Evolutionary conservation across 2,329 filamentous ascomycete genomes (phyloP).

Genomic region (Pseudocercospora eumusae): DNA sequence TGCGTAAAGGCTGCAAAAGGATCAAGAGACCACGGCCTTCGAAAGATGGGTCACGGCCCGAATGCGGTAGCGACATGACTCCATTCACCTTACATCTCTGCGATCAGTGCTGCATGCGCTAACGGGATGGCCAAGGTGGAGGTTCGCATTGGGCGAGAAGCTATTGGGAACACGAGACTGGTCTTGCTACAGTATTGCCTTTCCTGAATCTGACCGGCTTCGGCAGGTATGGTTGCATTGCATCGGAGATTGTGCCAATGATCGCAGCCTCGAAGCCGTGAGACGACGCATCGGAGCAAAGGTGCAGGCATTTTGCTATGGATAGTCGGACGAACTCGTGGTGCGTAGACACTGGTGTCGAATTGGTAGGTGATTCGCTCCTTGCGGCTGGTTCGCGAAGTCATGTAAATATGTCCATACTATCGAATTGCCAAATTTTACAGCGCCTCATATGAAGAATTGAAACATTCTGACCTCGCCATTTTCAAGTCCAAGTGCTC

Average conservation of each 20-base stretch:
- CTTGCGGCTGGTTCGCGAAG: background rate
- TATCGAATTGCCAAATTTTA: background rate
- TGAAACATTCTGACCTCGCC: background rate
- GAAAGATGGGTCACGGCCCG: background rate
- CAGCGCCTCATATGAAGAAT: background rate
- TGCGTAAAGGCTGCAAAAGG: background rate
- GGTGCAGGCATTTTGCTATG: slow-evolving; percentile 19
- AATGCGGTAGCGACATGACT: background rate
- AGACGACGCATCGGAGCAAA: slow-evolving; percentile 19
- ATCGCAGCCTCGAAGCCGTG: background rate
- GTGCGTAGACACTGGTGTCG: background rate
- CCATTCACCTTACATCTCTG: slow-evolving; percentile 6
- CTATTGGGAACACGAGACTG: background rate
- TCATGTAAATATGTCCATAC: too few relatives aligned
- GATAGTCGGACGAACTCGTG: slow-evolving; percentile 11
- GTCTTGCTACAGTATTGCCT: background rate
- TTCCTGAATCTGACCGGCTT: background rate
- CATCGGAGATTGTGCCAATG: background rate
- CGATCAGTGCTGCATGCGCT: slow-evolving; percentile 21
- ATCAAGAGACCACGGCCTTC: background rate
- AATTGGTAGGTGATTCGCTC: background rate
- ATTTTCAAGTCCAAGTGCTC: too few relatives aligned
- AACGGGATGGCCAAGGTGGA: background rate
- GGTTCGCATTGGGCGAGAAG: slow-evolving; percentile 1
- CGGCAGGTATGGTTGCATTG: background rate